Percentiles rank a stretch among this genome's conserved stretches.
Conservation (phyloP, 2,329 filamentous ascomycete genomes). For the Cladorrhinum sp. region DNA sequence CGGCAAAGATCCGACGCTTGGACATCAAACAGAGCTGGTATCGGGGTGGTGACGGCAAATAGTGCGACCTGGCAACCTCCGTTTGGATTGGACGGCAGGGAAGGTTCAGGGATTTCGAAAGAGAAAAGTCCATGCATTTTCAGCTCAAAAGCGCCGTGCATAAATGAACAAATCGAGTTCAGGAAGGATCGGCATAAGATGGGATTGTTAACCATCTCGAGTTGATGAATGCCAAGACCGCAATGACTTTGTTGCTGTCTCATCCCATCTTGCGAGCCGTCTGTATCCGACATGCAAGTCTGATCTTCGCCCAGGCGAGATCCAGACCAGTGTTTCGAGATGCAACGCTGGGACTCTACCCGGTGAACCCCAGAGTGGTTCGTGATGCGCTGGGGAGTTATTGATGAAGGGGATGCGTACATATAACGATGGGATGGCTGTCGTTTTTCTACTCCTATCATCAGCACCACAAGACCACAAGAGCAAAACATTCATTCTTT, state of each 20-base stretch:
- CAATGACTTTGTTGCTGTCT: conserved; percentile 16
- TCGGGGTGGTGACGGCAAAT: not conserved
- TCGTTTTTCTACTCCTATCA: not conserved
- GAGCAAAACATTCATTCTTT: conserved; percentile 17
- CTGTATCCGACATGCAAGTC: conserved; percentile 13
- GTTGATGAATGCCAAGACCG: conserved; percentile 10
- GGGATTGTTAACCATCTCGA: not conserved
- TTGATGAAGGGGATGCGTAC: not conserved
- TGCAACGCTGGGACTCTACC: not conserved
- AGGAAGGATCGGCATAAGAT: conserved; percentile 12
- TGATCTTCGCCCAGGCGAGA: conserved; percentile 24
- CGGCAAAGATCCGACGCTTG: conserved; percentile 2
- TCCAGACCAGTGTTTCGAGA: conserved; percentile 17
- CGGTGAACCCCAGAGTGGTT: no score
- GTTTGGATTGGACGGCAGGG: conserved; percentile 5
- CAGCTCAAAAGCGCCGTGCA: not conserved
- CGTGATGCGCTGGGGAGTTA: not conserved
- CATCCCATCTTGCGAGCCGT: conserved; percentile 15
- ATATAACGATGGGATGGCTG: not conserved
- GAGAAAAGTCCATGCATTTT: not conserved
- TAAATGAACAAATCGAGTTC: not conserved
- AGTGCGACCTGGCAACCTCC: not conserved
- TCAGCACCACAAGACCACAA: conserved; percentile 1
- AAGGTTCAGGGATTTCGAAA: not conserved
- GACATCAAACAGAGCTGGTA: conserved; percentile 1